These are phyloP conservation scores for Hypoxylon fuscum DNA, from an alignment of 495 filamentous ascomycete genomes.

Conservation along the genomic window DNA sequence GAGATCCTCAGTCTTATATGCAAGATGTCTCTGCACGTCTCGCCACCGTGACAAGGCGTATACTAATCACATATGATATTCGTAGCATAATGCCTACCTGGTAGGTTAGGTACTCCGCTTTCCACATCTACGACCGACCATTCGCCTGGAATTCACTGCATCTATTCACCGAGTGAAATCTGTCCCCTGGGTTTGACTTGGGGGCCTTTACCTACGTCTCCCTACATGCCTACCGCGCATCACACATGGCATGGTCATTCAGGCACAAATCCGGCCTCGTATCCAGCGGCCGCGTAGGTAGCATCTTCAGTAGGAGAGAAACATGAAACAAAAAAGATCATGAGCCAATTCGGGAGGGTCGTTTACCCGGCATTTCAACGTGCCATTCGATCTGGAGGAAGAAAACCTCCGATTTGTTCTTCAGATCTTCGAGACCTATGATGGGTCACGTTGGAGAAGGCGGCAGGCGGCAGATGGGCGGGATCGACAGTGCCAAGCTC, in stretches of 20 bases:
- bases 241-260: constrained; percentile 10
- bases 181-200: background rate
- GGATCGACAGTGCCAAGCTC: constrained; percentile 40
- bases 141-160: constrained; percentile 13
- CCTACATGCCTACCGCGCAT: constrained; percentile 21
- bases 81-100: background rate
- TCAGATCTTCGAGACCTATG: constrained; percentile 24
- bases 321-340: background rate
- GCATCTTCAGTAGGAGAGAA: background rate
- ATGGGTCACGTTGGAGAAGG: constrained; percentile 14
- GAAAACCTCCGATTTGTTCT: constrained; percentile 9
- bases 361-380: constrained; percentile 19
- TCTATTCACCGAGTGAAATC: constrained; percentile 6
- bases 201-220: background rate
- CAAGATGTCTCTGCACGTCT: background rate
- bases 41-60: constrained; percentile 3
- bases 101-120: background rate
- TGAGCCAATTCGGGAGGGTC: constrained; percentile 2
- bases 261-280: constrained; percentile 26
- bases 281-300: constrained; percentile 9
- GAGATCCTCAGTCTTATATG: constrained; percentile 18
- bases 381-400: constrained; percentile 7
- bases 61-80: background rate
- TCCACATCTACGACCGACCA: constrained; percentile 2
- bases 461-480: constrained; percentile 35